Evolutionary conservation across 2,329 filamentous ascomycete species (phyloP), one percentile per base, ranked within the genome.

Genomic region (Epicoccum sorghinum): DNA sequence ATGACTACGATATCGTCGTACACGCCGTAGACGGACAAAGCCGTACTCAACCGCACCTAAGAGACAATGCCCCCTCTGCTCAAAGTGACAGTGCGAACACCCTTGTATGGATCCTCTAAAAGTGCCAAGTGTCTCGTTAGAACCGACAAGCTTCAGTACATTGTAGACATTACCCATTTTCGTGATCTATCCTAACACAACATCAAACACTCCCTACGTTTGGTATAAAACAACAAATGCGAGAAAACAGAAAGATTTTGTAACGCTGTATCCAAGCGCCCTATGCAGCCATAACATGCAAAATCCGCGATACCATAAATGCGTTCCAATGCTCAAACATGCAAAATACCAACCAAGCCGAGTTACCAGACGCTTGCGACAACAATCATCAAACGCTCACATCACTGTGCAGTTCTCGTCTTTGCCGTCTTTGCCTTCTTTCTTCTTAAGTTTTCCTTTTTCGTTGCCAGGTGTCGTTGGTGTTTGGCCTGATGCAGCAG

Each of bases 401-500:
- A 76, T 76, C 30, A 76, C 70, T 33, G 69, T 50, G 52, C 73
- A 76, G 37, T 74, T 74, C 51, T 75, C 73, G 40, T 75, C 72
- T 52, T 75, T 75, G 37, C 58, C 65, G 6, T 65, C 64, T 47
- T 52, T 32, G 9, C 55, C 57, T 44, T 62, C 59, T 18, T 50
- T 55, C 47, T 74, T 75, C 53, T 72, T 74, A 23, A 71, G 59
- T 46, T 73, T 73, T 49, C 48, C 55, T 47, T 65, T 72, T 18
- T 70, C 65, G 7, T 53, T 55, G 13, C 50, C 47, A 10, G 59
- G 47, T 10, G 63, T 42, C 12, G 57, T 9, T 13, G 59, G 60
- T n/a, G 68, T 50, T 45, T 78, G 79, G 3, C 84, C 86, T 4
- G 83, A 82, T 4, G 93, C 89, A 9, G 95, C 93, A 7, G 90